These are phyloP conservation scores for Fusarium dimerum DNA, from an alignment of 2,329 filamentous ascomycete genomes.

Conservation along the genomic window DNA sequence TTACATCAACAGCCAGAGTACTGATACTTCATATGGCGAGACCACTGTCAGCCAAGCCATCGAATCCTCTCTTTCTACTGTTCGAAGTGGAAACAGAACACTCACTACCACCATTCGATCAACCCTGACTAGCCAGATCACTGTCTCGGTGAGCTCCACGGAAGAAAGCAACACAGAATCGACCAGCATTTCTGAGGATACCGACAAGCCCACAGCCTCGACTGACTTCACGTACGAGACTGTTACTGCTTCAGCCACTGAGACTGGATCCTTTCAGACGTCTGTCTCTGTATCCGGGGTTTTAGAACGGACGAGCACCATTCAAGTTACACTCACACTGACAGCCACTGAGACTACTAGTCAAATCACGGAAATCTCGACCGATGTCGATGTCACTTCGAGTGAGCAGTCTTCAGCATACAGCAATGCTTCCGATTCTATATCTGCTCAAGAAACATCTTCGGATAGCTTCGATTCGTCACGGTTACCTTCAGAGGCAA, in stretches of 20 bases:
- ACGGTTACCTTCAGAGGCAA: not conserved
- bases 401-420: not conserved
- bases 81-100: not conserved
- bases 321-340: constrained; percentile 4
- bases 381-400: not conserved
- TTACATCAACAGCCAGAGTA: not conserved
- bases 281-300: not conserved
- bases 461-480: not conserved
- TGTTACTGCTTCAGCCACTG: not conserved
- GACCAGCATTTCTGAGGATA: not conserved
- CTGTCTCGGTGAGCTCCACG: constrained; percentile 8
- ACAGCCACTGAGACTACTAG: constrained; percentile 6
- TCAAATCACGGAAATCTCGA: not conserved
- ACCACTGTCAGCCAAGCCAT: not conserved
- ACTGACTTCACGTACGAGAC: not conserved
- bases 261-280: constrained; percentile 5
- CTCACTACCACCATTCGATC: constrained; percentile 11
- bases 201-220: not conserved
- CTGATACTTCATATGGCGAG: not conserved
- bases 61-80: not conserved
- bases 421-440: not conserved
- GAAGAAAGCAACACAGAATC: not conserved
- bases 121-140: constrained; percentile 11
- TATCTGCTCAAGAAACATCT: not conserved
- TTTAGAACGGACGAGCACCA: not conserved